Evolutionary conservation across 495 filamentous ascomycete species (phyloP), one percentile per base, ranked within the genome.

Genomic region (Penicilliopsis zonata): DNA sequence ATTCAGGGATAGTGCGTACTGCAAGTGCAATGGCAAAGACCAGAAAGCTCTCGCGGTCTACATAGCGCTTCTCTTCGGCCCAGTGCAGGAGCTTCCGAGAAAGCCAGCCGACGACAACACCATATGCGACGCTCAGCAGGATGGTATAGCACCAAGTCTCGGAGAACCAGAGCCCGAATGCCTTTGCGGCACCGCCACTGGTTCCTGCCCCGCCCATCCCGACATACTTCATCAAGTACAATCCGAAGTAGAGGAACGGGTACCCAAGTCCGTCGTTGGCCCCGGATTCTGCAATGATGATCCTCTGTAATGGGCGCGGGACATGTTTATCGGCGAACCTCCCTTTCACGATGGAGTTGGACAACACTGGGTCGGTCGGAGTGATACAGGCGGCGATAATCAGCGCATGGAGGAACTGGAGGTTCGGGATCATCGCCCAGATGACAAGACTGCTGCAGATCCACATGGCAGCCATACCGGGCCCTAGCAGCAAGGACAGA

Each of bases 231-330:
- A 92, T 72, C 21, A 94, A 48, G 49, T 87, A 94, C 29, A 96
- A 59, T 2, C 79, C 75, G 31, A 94, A 65, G 59, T 86, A 93
- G 14, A 94, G 60, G 43, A 92, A 94, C 0, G 86, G 87, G 44
- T 92, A 92, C 0, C 87, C 86, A n/a, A 96, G 68, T 0, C 87
- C 86, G 52, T 94, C 86, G 50, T 94, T 94, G 3, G 85, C 82
- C 2, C 87, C 88, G 0, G 80, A 85, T 57, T 96, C 86, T 0
- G 86, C 86, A 31, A 87, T 73, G 41, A 94, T 87, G 36, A 94
- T 85, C 34, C 76, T 72, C 62, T 92, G 85, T 40, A 94, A 51
- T 10, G 75, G 67, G 38, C 74, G 81, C 2, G 86, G 85, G 10
- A 94, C 76, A 55, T 94, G 82, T 43, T 85, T 80, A 36, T 93